These are phyloP conservation scores for Candida manassasensis DNA, from an alignment of 805 yeast genomes.

Conservation along the genomic window DNA sequence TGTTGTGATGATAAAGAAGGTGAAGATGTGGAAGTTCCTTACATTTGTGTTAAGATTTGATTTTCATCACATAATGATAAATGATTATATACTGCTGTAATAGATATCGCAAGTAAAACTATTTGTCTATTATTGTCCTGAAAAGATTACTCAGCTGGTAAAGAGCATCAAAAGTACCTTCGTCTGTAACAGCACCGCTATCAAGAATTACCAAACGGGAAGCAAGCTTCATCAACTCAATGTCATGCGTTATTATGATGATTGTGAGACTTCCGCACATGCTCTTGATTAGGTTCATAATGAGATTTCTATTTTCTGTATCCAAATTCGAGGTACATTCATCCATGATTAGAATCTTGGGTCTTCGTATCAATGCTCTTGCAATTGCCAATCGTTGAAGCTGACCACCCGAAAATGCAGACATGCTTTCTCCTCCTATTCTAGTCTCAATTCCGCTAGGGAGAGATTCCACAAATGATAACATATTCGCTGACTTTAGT, in stretches of 20 bases:
- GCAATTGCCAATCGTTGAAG: constrained; percentile 81
- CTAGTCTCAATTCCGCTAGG: constrained; percentile 57
- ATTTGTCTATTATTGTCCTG: not conserved
- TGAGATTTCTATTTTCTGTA: constrained; percentile 46
- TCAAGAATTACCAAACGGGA: constrained; percentile 46
- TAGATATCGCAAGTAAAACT: not conserved
- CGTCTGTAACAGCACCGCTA: constrained; percentile 45
- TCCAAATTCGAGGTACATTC: constrained; percentile 91
- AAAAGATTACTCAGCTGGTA: constrained; percentile 1
- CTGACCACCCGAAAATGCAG: constrained; percentile 83
- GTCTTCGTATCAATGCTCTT: constrained; percentile 67
- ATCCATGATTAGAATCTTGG: constrained; percentile 68
- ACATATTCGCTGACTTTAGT: constrained; percentile 46
- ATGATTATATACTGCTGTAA: not conserved
- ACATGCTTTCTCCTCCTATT: constrained; percentile 38
- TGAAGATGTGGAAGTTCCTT: constrained; percentile 95
- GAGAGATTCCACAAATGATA: constrained; percentile 49
- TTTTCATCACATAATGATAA: not conserved
- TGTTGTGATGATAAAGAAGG: constrained; percentile 90
- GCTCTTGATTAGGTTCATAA: constrained; percentile 46
- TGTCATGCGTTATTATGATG: constrained; percentile 70
- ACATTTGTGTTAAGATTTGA: constrained; percentile 53
- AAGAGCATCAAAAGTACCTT: constrained; percentile 31
- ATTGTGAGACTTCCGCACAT: constrained; percentile 34
- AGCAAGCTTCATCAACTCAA: constrained; percentile 58